Evolutionary conservation across 2,329 filamentous ascomycete species (phyloP).

Genomic region (Alternaria alternata): DNA sequence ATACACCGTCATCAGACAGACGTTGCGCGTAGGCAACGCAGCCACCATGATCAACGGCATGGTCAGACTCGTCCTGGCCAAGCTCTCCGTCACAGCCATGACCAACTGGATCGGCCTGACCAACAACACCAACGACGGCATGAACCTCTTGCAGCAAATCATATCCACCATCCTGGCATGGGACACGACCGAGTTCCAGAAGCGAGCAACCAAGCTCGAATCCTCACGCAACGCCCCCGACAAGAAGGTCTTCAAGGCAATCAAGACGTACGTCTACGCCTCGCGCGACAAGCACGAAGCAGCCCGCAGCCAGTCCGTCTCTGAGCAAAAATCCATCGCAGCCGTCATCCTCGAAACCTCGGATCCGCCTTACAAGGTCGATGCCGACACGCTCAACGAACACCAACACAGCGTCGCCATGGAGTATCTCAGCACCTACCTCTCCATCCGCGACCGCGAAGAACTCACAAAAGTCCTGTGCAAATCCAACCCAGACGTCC

Average conservation of each 20-base stretch:
- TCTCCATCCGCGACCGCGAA: conserved; percentile 77
- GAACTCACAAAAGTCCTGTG: conserved; percentile 73
- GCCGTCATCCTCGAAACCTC: conserved; percentile 68
- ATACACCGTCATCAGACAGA: conserved; percentile 76
- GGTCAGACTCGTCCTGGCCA: conserved; percentile 76
- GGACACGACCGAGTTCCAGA: conserved; percentile 76
- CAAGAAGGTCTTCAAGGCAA: conserved; percentile 67
- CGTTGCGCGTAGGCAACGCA: conserved; percentile 77
- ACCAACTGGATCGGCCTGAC: conserved; percentile 83
- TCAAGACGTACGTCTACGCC: conserved; percentile 66
- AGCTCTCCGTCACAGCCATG: conserved; percentile 75
- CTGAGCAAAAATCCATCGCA: conserved; percentile 69
- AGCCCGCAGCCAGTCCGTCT: conserved; percentile 64
- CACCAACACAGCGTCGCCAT: conserved; percentile 70
- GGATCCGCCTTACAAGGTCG: conserved; percentile 50
- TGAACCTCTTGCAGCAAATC: conserved; percentile 82
- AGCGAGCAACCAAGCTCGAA: conserved; percentile 70
- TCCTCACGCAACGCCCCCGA: conserved; percentile 65
- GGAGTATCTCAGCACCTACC: conserved; percentile 74
- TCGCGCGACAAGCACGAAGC: conserved; percentile 66
- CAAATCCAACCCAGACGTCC: conserved; percentile 72
- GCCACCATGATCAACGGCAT: conserved; percentile 83
- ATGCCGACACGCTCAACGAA: conserved; percentile 60
- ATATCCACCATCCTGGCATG: conserved; percentile 76
- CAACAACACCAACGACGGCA: conserved; percentile 74